A percentile compares a stretch with the other conserved stretches of the same genome.
phyloP scores from a whole-genome alignment of 1,284 basidiomycete species.

The Neolentinus lepideus region DNA sequence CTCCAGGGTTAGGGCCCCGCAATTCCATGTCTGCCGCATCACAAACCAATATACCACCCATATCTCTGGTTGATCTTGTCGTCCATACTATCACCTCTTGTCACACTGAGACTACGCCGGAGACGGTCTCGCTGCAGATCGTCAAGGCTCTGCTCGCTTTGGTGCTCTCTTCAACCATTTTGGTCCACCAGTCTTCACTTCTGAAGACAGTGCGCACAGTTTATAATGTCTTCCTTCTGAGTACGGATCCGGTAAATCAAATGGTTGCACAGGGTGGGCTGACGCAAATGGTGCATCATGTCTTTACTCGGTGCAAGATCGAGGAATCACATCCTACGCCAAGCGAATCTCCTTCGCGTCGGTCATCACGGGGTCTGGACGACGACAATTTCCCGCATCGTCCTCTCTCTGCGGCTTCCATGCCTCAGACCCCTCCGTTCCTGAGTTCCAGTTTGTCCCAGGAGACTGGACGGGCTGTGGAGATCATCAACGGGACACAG shows the following conservation, averaged over 20 bases:
- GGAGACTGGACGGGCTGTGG: background rate
- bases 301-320: conserved; percentile 73
- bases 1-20: conserved; percentile 46
- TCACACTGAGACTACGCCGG: conserved; percentile 81
- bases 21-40: conserved; percentile 36
- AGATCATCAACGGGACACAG: background rate
- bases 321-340: conserved; percentile 1
- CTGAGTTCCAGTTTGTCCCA: background rate
- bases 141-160: conserved; percentile 89
- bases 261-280: conserved; percentile 95
- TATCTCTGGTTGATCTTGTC: conserved; percentile 83
- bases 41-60: conserved; percentile 45
- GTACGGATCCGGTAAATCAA: conserved; percentile 86
- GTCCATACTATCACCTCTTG: conserved; percentile 91
- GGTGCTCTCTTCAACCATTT: conserved; percentile 77
- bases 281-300: conserved; percentile 95
- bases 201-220: conserved; percentile 94
- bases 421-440: background rate
- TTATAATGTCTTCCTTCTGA: conserved; percentile 93
- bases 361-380: background rate
- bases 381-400: background rate
- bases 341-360: background rate
- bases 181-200: conserved; percentile 90
- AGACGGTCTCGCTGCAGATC: conserved; percentile 89
- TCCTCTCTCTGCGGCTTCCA: background rate